Evolutionary conservation across 2,329 filamentous ascomycete species (phyloP).

Genomic region (Colletotrichum tamarilloi): DNA sequence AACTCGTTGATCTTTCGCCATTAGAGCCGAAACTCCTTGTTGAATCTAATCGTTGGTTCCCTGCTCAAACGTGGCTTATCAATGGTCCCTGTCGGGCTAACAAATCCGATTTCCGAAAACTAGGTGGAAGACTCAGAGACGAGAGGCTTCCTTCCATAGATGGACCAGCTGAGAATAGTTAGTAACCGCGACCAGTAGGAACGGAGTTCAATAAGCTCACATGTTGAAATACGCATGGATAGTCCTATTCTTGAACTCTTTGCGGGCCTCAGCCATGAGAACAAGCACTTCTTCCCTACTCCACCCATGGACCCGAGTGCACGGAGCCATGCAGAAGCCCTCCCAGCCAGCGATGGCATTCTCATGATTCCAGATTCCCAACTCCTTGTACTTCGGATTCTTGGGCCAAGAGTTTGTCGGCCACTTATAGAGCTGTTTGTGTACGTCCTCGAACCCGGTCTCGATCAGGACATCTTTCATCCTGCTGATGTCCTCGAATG

Average conservation of each 20-base stretch:
- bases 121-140: not conserved
- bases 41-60: too few relatives aligned
- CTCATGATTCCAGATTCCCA: slow-evolving; percentile 42
- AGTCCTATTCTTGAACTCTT: not conserved
- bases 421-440: slow-evolving; percentile 58
- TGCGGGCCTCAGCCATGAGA: not conserved
- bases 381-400: slow-evolving; percentile 60
- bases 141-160: not conserved
- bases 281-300: not conserved
- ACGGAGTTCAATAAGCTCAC: not conserved
- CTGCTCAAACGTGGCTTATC: too few relatives aligned
- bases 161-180: not conserved
- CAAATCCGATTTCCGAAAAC: too few relatives aligned
- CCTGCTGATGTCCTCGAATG: slow-evolving; percentile 40
- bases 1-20: too few relatives aligned
- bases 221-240: not conserved
- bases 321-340: not conserved
- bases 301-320: not conserved
- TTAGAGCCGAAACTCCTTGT: too few relatives aligned
- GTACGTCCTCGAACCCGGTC: slow-evolving; percentile 65
- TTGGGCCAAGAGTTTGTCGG: slow-evolving; percentile 64
- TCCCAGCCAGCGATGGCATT: not conserved
- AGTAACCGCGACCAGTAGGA: not conserved
- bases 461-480: slow-evolving; percentile 55
- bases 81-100: too few relatives aligned